These are phyloP conservation scores for Candida labiduridarum DNA, from an alignment of 1,139 yeast species.

Conservation along the genomic window DNA sequence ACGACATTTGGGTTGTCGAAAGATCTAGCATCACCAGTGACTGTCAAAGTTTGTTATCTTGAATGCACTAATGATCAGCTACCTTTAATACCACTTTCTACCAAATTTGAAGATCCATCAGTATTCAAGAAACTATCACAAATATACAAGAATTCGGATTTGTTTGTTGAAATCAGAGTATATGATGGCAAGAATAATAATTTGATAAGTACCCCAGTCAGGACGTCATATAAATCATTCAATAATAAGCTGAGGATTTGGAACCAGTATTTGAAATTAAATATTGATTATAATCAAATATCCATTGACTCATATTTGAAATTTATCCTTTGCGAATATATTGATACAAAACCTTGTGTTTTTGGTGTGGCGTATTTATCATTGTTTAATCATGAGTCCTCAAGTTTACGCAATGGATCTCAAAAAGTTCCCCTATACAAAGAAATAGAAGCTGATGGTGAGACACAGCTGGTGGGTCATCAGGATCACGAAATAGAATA, in stretches of 20 bases:
- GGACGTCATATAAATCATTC: conserved; percentile 66
- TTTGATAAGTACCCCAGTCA: conserved; percentile 66
- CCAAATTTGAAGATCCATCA: conserved; percentile 56
- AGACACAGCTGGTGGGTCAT: neutral
- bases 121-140: conserved; percentile 53
- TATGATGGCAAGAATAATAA: conserved; percentile 57
- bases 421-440: conserved; percentile 36
- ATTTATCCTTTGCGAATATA: conserved; percentile 68
- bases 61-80: conserved; percentile 22
- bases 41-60: conserved; percentile 38
- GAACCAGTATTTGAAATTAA: conserved; percentile 67
- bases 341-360: conserved; percentile 47
- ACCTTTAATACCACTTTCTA: conserved; percentile 52
- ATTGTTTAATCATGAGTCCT: conserved; percentile 51
- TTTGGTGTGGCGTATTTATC: conserved; percentile 65
- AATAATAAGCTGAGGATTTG: conserved; percentile 44
- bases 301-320: conserved; percentile 62
- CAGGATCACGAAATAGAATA: conserved; percentile 20
- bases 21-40: conserved; percentile 60
- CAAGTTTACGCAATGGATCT: conserved; percentile 39
- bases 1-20: conserved; percentile 76
- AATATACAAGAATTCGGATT: conserved; percentile 55
- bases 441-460: neutral
- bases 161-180: conserved; percentile 64
- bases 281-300: conserved; percentile 70